Percentiles rank a stretch among this genome's conserved stretches.
Evolutionary conservation across 306 rosid species (phyloP).

Genomic region (Casuarina glauca): DNA sequence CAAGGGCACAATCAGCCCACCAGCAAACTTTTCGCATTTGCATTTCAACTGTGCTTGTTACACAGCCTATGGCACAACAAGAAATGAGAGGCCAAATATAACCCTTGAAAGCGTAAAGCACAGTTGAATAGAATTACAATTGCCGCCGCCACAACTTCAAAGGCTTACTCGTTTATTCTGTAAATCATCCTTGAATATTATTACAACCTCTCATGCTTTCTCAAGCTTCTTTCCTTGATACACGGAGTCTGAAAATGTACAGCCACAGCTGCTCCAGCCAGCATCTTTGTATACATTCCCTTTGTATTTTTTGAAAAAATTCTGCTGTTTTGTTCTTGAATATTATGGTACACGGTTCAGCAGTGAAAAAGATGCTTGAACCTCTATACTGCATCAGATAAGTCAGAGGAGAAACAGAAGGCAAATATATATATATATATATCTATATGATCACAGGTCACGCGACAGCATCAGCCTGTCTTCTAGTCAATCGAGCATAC

Average conservation of each 20-base stretch:
- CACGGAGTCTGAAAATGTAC: neutral
- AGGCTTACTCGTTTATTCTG: neutral
- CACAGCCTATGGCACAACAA: neutral
- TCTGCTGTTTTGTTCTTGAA: constrained; percentile 13
- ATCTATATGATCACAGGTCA: constrained; percentile 34
- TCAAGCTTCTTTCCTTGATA: constrained; percentile 23
- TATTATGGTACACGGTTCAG: constrained; percentile 34
- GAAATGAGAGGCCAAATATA: neutral
- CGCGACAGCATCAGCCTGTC: constrained; percentile 77
- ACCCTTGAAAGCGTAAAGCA: neutral
- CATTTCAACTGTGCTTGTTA: neutral
- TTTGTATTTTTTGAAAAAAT: constrained; percentile 19
- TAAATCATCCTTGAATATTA: neutral
- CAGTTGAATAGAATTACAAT: neutral
- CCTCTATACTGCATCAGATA: constrained; percentile 29
- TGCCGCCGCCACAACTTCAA: neutral
- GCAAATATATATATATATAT: no score
- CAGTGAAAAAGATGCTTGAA: constrained; percentile 33
- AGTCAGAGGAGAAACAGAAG: constrained; percentile 23
- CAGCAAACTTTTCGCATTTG: neutral
- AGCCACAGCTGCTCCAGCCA: constrained; percentile 24
- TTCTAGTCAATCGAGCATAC: constrained; percentile 74
- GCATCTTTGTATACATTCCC: neutral
- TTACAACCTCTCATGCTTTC: neutral
- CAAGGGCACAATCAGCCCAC: neutral